Evolutionary conservation across 345 rosid genomes (phyloP).

Genomic region (Alliaria petiolata): DNA sequence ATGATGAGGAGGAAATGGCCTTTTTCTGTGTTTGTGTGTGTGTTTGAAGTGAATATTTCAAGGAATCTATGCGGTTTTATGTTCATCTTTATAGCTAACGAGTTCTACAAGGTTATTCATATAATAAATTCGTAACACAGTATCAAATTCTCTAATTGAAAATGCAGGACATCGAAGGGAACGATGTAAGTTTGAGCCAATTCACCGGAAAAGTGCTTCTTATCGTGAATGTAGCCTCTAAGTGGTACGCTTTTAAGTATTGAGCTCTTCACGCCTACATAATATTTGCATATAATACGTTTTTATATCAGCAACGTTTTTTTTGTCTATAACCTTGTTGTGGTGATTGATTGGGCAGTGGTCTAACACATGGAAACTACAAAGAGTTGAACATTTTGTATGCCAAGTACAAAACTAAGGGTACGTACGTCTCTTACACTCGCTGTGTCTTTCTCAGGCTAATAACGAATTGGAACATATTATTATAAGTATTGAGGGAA

Average conservation of each 20-base stretch:
- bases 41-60: not conserved
- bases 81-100: not conserved
- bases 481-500: not conserved
- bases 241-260: constrained; percentile 48
- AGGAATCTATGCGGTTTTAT: not conserved
- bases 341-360: constrained; percentile 44
- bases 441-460: constrained; percentile 1
- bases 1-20: not conserved
- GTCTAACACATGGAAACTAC: constrained; percentile 79
- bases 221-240: constrained; percentile 93
- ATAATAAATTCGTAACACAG: not conserved
- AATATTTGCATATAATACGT: too few relatives aligned
- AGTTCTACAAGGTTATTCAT: too few relatives aligned
- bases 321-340: not conserved
- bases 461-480: too few relatives aligned
- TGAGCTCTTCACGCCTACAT: too few relatives aligned
- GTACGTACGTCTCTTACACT: constrained; percentile 34
- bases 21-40: not conserved
- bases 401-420: constrained; percentile 69
- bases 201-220: constrained; percentile 80
- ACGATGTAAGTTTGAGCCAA: constrained; percentile 55
- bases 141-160: not conserved
- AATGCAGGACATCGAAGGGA: constrained; percentile 70
- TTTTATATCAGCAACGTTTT: too few relatives aligned
- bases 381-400: constrained; percentile 80